Evolutionary conservation across 106 monocot species (phyloP), one percentile per base, ranked within the genome.

Genomic region (Vanilla planifolia): DNA sequence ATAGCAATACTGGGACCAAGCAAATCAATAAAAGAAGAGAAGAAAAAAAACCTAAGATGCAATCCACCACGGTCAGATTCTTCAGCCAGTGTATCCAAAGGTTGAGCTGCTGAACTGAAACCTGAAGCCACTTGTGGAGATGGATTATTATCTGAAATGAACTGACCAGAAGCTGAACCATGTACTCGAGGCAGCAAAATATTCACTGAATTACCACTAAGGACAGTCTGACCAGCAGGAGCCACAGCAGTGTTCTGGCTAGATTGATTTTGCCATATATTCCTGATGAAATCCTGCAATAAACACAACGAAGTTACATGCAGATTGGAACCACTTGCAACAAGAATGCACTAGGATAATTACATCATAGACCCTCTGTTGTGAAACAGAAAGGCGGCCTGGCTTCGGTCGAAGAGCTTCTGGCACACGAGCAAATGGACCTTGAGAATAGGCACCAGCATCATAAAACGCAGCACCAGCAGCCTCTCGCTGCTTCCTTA

Each of bases 361-460:
- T 81, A 96, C 95, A 74, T 84, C 80, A 61, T 96, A 96, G 24
- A 96, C 95, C 58, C 78, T 70, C 50, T 78, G 82, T 69, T 96
- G 95, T 33, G 78, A 41, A 64, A 59, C 33, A 4, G 95, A 79
- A 24, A 90, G 63, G 20, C 73, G 83, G 8, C 95, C 90, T 33
- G 95, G 90, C 43, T 96, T 96, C 33, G 90, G 90, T 27, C 95
- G 90, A 61, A 96, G 79, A 72, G 84, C 83, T 55, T 96, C 95
- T 8, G 95, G 95, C 37, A 96, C 64, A 68, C 79, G 81, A 39
- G 84, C 59, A 76, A 77, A 82, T 23, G 80, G 66, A 13, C 85
- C 89, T 78, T 95, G 89, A 43, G 83, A 53, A 74, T 78, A 95
- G 45, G 89, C 67, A 74, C 61, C 60, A 34, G 86, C 80, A 73